Conservation (phyloP, 2,329 filamentous ascomycete species). For the Shiraia sp. region DNA sequence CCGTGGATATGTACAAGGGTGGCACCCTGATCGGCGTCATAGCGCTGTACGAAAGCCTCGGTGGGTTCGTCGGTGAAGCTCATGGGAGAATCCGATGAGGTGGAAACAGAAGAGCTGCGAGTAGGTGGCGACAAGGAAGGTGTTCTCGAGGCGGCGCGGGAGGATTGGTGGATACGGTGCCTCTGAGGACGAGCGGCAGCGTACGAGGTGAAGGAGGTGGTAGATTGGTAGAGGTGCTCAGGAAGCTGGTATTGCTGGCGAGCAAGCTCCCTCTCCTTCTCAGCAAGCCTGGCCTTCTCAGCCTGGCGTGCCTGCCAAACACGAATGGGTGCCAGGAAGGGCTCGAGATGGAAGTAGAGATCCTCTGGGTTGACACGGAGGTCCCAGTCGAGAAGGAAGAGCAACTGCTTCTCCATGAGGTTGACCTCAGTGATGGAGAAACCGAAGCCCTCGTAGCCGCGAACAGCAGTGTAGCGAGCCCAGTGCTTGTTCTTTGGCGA, state of each 20-base stretch:
- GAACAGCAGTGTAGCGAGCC: constrained; percentile 87
- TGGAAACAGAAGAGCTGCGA: constrained; percentile 43
- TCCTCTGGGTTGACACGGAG: constrained; percentile 83
- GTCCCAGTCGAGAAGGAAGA: constrained; percentile 94
- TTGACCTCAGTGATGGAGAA: constrained; percentile 97
- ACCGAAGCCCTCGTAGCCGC: constrained; percentile 74
- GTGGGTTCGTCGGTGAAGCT: constrained; percentile 40
- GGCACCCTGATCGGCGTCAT: constrained; percentile 47
- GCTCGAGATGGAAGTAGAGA: constrained; percentile 83
- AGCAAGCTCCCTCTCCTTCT: constrained; percentile 47
- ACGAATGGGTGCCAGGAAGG: constrained; percentile 86
- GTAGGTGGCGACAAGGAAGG: constrained; percentile 55
- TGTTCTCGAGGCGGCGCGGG: constrained; percentile 50
- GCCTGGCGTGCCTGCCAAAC: constrained; percentile 58
- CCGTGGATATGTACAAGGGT: constrained; percentile 50
- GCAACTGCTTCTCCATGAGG: constrained; percentile 98
- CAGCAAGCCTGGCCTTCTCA: constrained; percentile 56
- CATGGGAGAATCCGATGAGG: constrained; percentile 37
- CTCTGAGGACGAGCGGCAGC: constrained; percentile 28
- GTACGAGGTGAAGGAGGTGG: constrained; percentile 40
- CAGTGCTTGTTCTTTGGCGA: constrained; percentile 99
- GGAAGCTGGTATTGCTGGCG: constrained; percentile 45
- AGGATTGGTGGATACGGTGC: constrained; percentile 31
- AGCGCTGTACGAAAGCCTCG: constrained; percentile 44
- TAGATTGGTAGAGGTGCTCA: constrained; percentile 45